phyloP scores from a whole-genome alignment of 108 stramenopile genomes.

The Discostella pseudostelligera region DNA sequence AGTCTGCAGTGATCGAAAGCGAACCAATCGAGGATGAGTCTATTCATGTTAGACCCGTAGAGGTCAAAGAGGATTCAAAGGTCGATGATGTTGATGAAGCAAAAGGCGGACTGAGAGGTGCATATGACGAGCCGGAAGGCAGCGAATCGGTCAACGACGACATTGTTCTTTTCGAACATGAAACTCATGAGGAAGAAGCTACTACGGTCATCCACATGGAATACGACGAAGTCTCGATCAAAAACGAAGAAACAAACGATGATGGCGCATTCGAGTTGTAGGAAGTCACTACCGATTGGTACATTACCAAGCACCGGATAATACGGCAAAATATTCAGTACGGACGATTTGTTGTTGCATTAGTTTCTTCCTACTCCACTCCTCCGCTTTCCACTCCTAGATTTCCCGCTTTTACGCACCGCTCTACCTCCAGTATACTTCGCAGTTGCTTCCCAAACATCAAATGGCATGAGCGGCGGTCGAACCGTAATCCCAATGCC shows the following conservation, averaged over 20 bases:
- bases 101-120: neutral
- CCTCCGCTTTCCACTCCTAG: conserved; percentile 66
- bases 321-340: too few relatives aligned
- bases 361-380: conserved; percentile 82
- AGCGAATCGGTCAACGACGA: neutral
- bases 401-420: conserved; percentile 66
- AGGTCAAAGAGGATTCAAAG: neutral
- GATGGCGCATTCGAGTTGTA: too few relatives aligned
- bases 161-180: neutral
- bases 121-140: neutral
- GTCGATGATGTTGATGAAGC: neutral
- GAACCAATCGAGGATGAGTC: neutral
- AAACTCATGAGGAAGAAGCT: neutral
- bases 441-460: conserved; percentile 83
- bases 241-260: too few relatives aligned
- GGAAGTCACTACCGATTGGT: too few relatives aligned
- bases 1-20: neutral
- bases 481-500: conserved; percentile 82
- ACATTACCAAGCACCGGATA: too few relatives aligned
- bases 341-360: too few relatives aligned
- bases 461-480: conserved; percentile 90
- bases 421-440: conserved; percentile 84
- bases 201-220: too few relatives aligned
- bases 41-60: neutral
- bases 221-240: too few relatives aligned